A percentile compares a stretch with the other conserved stretches of the same genome.
phyloP scores from a whole-genome alignment of 2,329 filamentous ascomycete genomes.

The Madurella fahalii region DNA sequence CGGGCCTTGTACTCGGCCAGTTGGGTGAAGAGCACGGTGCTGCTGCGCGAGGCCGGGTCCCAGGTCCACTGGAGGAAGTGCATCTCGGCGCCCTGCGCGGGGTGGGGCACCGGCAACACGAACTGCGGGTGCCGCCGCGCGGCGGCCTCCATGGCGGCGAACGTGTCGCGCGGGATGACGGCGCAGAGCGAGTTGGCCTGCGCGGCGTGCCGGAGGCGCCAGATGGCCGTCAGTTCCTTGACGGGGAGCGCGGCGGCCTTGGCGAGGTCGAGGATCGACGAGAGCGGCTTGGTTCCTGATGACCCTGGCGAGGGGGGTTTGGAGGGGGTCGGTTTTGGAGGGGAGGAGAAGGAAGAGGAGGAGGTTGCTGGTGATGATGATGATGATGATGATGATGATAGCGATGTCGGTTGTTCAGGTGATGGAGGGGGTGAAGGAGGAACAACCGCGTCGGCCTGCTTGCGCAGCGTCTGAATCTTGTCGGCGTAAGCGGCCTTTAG shows the following conservation, averaged over 20 bases:
- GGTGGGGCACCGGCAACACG: constrained; percentile 77
- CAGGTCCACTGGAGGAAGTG: constrained; percentile 98
- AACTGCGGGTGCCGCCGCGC: constrained; percentile 81
- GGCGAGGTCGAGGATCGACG: constrained; percentile 65
- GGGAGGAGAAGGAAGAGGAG: constrained; percentile 6
- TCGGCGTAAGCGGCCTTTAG: constrained; percentile 81
- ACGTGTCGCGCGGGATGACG: constrained; percentile 69
- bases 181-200: constrained; percentile 78
- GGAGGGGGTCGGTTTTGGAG: constrained; percentile 12
- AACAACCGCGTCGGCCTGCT: constrained; percentile 52
- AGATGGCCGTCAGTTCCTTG: constrained; percentile 81
- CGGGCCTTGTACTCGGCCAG: constrained; percentile 88
- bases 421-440: constrained; percentile 26
- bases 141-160: constrained; percentile 63
- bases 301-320: constrained; percentile 24
- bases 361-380: constrained; percentile 12
- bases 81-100: constrained; percentile 72
- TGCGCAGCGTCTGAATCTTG: constrained; percentile 70
- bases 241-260: constrained; percentile 70
- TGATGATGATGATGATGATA: constrained; percentile 7
- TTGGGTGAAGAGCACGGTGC: constrained; percentile 86
- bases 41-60: constrained; percentile 59
- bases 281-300: constrained; percentile 42
- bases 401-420: constrained; percentile 15
- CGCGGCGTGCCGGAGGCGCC: constrained; percentile 80